Evolutionary conservation across 371 early-diverging fungal genomes (phyloP), one percentile per base, ranked within the genome.

Genomic region (Funneliformis caledonium): DNA sequence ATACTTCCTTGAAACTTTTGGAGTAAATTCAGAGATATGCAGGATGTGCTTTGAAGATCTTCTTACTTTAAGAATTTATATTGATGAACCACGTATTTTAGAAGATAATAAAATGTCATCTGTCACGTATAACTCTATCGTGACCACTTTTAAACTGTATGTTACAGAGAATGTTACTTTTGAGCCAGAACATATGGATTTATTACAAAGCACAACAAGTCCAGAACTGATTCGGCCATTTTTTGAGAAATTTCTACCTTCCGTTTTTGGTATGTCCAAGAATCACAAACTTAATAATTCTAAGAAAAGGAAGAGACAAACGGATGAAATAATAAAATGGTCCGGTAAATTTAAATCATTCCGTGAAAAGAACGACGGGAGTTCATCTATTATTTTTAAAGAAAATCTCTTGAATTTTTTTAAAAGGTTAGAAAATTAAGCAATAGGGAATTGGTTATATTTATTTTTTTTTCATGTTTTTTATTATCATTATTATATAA

Each of bases 11-110:
- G 0, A n/a, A 0, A 47, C 43, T 5, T 70, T 22, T 70, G n/a
- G 48, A 0, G n/a, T 7, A 7, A n/a, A 43, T 47, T 70, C 70
- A 8, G 26, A 16, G 7, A 0, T 70, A 9, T 8, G n/a, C 11
- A 22, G 7, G 45, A 70, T 9, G 9, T 70, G 70, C 12, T 48
- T 70, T 47, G 70, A 70, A n/a, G 70, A 70, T 9, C 45, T 70
- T 47, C n/a, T 70, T 10, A 14, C 10, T 37, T 37, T 42, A 37
- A 16, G 31, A 37, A 42, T 67, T 42, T 37, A 42, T 37, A 33
- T 67, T 6, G 42, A 67, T 67, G 1, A 7, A 7, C 31, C 6
- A 67, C 43, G 37, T 4, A 16, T 37, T 4, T 47, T 47, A 47
- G 16, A 47, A 47, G 47, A 9, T 47, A 9, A 5, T 12, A 12